Conservation (phyloP, 352 stramenopile species). For the Phytophthora constricta region DNA sequence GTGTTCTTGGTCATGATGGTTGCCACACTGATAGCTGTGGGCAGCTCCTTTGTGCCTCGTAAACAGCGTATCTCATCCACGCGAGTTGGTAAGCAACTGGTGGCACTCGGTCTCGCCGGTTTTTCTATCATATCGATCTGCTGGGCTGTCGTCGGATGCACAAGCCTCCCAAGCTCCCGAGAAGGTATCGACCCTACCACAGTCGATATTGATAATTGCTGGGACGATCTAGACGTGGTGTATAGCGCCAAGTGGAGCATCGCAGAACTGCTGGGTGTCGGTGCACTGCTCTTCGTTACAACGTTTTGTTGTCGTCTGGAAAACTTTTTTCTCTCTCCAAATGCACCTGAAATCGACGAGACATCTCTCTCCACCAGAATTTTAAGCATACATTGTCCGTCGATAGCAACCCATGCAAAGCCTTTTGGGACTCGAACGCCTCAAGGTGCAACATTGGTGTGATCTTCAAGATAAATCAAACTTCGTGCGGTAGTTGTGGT, state of each 20-base stretch:
- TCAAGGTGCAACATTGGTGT: constrained; percentile 7
- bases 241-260: constrained; percentile 28
- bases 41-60: constrained; percentile 5
- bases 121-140: constrained; percentile 29
- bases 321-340: constrained; percentile 49
- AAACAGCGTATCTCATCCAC: neutral
- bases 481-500: neutral
- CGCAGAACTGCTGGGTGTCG: constrained; percentile 41
- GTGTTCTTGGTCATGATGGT: constrained; percentile 35
- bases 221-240: constrained; percentile 14
- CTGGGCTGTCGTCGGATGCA: constrained; percentile 35
- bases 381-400: neutral
- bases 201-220: constrained; percentile 7
- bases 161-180: neutral
- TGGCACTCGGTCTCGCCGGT: constrained; percentile 22
- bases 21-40: constrained; percentile 18
- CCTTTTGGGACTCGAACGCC: neutral
- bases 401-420: neutral
- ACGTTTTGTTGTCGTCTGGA: constrained; percentile 68
- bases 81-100: constrained; percentile 8
- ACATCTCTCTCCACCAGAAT: constrained; percentile 47
- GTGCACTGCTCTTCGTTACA: constrained; percentile 41
- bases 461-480: neutral
- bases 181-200: neutral
- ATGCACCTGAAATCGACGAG: constrained; percentile 39